Evolutionary conservation across 345 rosid genomes (phyloP).

Genomic region (Ceriops zippeliana): DNA sequence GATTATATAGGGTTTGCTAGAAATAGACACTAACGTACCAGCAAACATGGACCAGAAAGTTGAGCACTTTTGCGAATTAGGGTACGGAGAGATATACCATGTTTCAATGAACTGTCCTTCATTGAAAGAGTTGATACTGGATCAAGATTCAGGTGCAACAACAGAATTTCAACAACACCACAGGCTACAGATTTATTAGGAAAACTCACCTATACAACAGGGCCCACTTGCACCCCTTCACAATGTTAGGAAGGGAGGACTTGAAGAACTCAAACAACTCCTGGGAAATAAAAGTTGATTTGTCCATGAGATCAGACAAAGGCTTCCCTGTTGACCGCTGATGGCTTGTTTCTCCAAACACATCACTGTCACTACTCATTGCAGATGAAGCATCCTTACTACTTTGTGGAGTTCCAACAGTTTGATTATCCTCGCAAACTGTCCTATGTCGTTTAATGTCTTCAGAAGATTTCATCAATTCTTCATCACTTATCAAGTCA

Average conservation of each 20-base stretch:
- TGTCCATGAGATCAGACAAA: conserved; percentile 43
- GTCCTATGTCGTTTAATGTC: conserved; percentile 3
- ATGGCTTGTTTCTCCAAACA: conserved; percentile 43
- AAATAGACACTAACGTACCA: conserved; percentile 43
- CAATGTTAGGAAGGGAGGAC: conserved; percentile 78
- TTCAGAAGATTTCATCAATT: conserved; percentile 14
- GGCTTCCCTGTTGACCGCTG: conserved; percentile 33
- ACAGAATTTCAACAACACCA: background rate
- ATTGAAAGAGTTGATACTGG: conserved; percentile 40
- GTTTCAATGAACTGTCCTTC: conserved; percentile 98
- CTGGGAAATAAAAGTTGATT: conserved; percentile 60
- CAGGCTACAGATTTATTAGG: background rate
- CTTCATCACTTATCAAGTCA: conserved; percentile 13
- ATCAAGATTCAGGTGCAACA: conserved; percentile 26
- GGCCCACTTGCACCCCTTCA: conserved; percentile 82
- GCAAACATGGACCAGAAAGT: conserved; percentile 75
- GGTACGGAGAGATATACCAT: conserved; percentile 93
- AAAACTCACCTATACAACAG: conserved; percentile 74
- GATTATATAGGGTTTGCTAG: background rate
- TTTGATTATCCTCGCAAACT: background rate
- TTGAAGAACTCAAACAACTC: conserved; percentile 66
- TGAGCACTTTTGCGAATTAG: conserved; percentile 76
- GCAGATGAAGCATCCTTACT: conserved; percentile 24
- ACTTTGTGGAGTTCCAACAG: background rate
- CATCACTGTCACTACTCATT: conserved; percentile 42